These are phyloP conservation scores for Tulasnella sp. DNA, from an alignment of 768 basidiomycete genomes.

Conservation along the genomic window DNA sequence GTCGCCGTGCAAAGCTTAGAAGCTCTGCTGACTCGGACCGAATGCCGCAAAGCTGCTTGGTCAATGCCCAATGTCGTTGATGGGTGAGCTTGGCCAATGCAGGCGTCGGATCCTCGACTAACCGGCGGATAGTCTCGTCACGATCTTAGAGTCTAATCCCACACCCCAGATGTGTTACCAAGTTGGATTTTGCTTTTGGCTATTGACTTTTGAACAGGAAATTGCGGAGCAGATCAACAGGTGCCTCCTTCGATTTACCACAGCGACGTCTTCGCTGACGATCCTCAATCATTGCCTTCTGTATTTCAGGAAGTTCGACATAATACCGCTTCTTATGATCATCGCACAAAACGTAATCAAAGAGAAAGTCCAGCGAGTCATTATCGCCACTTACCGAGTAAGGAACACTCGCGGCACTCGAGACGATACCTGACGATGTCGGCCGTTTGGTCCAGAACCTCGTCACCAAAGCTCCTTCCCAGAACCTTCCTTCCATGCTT, in stretches of 20 bases:
- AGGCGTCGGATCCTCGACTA: not conserved
- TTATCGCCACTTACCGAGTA: slow-evolving; percentile 84
- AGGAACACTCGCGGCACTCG: slow-evolving; percentile 10
- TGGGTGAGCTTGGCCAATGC: slow-evolving; percentile 37
- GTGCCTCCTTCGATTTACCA: slow-evolving; percentile 35
- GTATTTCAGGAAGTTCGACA: slow-evolving; percentile 62
- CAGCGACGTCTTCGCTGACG: not conserved
- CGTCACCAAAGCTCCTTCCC: slow-evolving; percentile 71
- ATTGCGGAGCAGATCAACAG: slow-evolving; percentile 80
- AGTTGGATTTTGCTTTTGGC: slow-evolving; percentile 85
- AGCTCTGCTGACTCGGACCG: slow-evolving; percentile 66
- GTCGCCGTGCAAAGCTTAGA: slow-evolving; percentile 87
- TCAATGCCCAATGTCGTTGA: slow-evolving; percentile 49
- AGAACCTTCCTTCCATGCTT: slow-evolving; percentile 89
- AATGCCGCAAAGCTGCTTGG: slow-evolving; percentile 77
- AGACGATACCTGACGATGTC: not conserved
- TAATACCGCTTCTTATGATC: slow-evolving; percentile 72
- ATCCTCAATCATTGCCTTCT: not conserved
- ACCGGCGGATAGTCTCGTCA: slow-evolving; percentile 48
- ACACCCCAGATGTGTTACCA: slow-evolving; percentile 95
- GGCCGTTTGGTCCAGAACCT: slow-evolving; percentile 51
- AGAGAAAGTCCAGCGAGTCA: slow-evolving; percentile 92
- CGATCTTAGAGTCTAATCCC: slow-evolving; percentile 68
- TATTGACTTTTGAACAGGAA: slow-evolving; percentile 80
- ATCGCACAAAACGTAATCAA: slow-evolving; percentile 86